A percentile compares a stretch with the other conserved stretches of the same genome.
Conservation (phyloP, 75 land plant species). For the Pseudotsuga menziesii region DNA sequence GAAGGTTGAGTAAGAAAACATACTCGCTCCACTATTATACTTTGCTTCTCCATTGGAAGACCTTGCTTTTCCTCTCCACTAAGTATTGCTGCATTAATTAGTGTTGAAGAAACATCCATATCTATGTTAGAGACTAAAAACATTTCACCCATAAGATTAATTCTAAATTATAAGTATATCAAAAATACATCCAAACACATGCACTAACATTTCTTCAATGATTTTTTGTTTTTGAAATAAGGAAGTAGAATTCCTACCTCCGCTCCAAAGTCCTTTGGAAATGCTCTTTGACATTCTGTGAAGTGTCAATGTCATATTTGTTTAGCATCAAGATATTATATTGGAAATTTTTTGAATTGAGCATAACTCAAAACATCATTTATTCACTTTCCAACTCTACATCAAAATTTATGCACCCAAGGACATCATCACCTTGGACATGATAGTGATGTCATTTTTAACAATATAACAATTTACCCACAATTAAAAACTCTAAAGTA, state of each 20-base stretch:
- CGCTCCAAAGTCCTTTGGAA: slow-evolving; percentile 58
- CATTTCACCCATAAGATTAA: slow-evolving; percentile 19
- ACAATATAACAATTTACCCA: slow-evolving; percentile 55
- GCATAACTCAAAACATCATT: slow-evolving; percentile 83
- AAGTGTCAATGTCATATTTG: slow-evolving; percentile 66
- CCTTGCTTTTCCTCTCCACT: slow-evolving; percentile 61
- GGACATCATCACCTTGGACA: slow-evolving; percentile 75
- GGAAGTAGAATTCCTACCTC: slow-evolving; percentile 35
- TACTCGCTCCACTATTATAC: too few relatives aligned
- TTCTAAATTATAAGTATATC: background rate
- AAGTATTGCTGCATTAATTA: slow-evolving; percentile 26
- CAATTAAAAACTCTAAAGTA: background rate
- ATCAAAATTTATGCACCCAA: slow-evolving; percentile 66
- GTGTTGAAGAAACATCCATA: slow-evolving; percentile 38
- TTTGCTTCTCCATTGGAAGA: slow-evolving; percentile 70
- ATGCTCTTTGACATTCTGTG: slow-evolving; percentile 71
- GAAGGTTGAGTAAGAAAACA: too few relatives aligned
- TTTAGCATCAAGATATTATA: slow-evolving; percentile 56
- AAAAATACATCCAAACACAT: slow-evolving; percentile 4
- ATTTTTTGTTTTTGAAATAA: background rate
- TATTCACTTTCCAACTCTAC: slow-evolving; percentile 43
- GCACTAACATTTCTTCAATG: background rate
- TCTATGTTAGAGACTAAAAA: slow-evolving; percentile 70
- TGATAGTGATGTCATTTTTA: slow-evolving; percentile 58
- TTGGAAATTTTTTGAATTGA: slow-evolving; percentile 65